Conservation (phyloP, 495 filamentous ascomycete species). For the Copromyces sp. region DNA sequence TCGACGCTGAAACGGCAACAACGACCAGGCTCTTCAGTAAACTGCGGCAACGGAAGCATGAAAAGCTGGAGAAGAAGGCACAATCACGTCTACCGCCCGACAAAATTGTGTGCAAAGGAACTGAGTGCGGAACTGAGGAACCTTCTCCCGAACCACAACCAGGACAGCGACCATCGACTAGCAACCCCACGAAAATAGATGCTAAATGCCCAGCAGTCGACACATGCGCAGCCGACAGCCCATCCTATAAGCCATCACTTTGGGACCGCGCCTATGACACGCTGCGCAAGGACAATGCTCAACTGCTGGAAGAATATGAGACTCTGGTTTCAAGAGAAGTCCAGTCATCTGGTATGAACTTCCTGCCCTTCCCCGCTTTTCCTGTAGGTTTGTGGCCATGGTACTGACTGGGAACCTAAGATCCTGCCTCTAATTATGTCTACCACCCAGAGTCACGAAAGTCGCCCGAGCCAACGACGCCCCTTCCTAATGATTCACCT, state of each 20-base stretch:
- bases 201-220: not conserved
- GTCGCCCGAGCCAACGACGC: not conserved
- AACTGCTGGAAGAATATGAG: slow-evolving; percentile 12
- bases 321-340: slow-evolving; percentile 7
- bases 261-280: slow-evolving; percentile 15
- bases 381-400: not conserved
- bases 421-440: not conserved
- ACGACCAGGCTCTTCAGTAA: not conserved
- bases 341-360: not conserved
- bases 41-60: not conserved
- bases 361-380: accelerated
- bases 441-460: not conserved
- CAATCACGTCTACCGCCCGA: not conserved
- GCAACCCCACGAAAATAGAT: not conserved
- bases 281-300: slow-evolving; percentile 1
- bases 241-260: not conserved
- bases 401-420: not conserved
- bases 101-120: not conserved
- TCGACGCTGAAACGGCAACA: not conserved
- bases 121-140: not conserved
- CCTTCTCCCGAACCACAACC: not conserved
- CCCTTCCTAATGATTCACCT: not conserved
- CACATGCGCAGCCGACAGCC: not conserved
- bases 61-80: not conserved
- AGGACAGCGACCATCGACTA: not conserved